A percentile compares a stretch with the other conserved stretches of the same genome.
Evolutionary conservation across 345 rosid species (phyloP).

Genomic region (Citrus mangshanensis): DNA sequence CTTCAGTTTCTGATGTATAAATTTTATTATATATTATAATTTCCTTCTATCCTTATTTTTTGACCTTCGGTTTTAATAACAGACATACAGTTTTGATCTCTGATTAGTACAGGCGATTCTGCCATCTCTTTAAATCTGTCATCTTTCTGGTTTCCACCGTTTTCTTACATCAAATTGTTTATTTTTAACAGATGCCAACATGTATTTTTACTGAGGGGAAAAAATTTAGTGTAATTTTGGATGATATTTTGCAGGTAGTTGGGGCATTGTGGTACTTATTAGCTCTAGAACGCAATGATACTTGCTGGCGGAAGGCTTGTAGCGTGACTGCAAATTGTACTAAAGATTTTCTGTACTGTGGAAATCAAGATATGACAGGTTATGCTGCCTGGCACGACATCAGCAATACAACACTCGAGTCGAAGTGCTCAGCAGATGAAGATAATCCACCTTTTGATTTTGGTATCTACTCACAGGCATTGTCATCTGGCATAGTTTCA

Average conservation of each 20-base stretch:
- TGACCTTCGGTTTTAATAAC: conserved; percentile 1
- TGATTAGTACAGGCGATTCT: background rate
- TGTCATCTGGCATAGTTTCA: conserved; percentile 72
- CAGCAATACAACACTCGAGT: conserved; percentile 29
- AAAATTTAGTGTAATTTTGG: background rate
- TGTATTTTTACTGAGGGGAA: background rate
- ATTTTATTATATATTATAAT: background rate
- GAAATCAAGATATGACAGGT: conserved; percentile 48
- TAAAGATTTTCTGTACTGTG: conserved; percentile 64
- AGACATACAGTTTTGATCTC: background rate
- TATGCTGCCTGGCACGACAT: conserved; percentile 45
- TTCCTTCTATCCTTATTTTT: background rate
- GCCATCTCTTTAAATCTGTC: background rate
- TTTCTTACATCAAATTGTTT: background rate
- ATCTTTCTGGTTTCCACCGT: background rate
- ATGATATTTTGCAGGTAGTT: conserved; percentile 55
- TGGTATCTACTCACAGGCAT: conserved; percentile 67
- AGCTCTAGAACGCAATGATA: conserved; percentile 75
- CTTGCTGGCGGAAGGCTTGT: conserved; percentile 75
- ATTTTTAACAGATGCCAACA: background rate
- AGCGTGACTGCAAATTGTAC: conserved; percentile 23
- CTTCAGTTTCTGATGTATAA: conserved; percentile 1
- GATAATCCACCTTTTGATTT: conserved; percentile 57
- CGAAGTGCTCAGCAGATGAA: conserved; percentile 33
- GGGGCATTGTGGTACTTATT: conserved; percentile 95